These are phyloP conservation scores for Fusarium tuaranense DNA, from an alignment of 2,329 filamentous ascomycete genomes.

Conservation along the genomic window DNA sequence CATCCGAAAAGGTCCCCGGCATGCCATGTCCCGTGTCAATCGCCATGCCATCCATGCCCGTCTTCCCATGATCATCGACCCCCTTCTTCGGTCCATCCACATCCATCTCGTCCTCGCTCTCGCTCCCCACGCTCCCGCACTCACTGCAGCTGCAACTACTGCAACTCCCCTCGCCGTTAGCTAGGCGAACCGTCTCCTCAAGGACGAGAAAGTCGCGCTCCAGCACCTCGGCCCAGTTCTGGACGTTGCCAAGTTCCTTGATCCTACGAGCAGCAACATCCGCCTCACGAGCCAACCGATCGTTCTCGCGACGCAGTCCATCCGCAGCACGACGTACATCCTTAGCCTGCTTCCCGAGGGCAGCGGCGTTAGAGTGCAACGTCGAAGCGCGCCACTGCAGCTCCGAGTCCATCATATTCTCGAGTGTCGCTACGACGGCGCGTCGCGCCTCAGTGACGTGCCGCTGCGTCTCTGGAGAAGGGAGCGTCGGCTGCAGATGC, in stretches of 20 bases:
- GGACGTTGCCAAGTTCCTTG: slow-evolving; percentile 84
- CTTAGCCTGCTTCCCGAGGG: slow-evolving; percentile 75
- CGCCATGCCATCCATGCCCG: slow-evolving; percentile 25
- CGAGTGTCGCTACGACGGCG: slow-evolving; percentile 72
- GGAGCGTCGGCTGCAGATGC: slow-evolving; percentile 52
- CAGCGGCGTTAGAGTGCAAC: slow-evolving; percentile 76
- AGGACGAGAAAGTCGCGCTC: slow-evolving; percentile 74
- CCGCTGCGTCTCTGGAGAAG: slow-evolving; percentile 56
- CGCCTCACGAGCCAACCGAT: slow-evolving; percentile 73
- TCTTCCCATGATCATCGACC: slow-evolving; percentile 19
- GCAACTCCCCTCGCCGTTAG: slow-evolving; percentile 53
- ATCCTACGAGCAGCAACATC: slow-evolving; percentile 72
- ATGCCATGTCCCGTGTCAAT: slow-evolving; percentile 38
- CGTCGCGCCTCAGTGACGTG: slow-evolving; percentile 68
- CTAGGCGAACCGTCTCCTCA: slow-evolving; percentile 73
- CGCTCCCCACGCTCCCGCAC: slow-evolving; percentile 46
- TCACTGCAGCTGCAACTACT: slow-evolving; percentile 55
- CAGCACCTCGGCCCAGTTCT: slow-evolving; percentile 89
- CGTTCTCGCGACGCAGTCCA: slow-evolving; percentile 71
- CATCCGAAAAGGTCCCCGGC: slow-evolving; percentile 50
- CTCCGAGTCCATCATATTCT: slow-evolving; percentile 76
- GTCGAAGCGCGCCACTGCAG: slow-evolving; percentile 75
- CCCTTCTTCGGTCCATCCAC: slow-evolving; percentile 21
- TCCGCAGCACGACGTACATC: slow-evolving; percentile 72
- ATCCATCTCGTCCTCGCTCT: slow-evolving; percentile 33